Evolutionary conservation across 1,284 basidiomycete species (phyloP).

Genomic region (Sporisorium sorghi): DNA sequence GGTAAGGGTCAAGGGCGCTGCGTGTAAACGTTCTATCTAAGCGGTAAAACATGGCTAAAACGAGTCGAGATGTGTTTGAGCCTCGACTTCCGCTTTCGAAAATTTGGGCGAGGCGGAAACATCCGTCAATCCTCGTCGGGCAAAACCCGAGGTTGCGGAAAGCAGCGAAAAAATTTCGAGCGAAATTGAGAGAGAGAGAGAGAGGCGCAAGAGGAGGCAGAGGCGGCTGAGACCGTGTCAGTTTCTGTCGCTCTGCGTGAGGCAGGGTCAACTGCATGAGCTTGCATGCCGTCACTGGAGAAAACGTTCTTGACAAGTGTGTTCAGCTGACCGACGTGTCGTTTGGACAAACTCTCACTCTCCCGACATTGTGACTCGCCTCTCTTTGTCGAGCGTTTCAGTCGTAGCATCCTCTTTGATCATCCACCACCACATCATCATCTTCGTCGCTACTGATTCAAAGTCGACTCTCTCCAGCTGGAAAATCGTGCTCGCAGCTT

Average conservation of each 20-base stretch:
- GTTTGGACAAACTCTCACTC: no score
- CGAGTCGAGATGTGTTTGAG: not conserved
- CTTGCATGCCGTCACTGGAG: constrained; percentile 4
- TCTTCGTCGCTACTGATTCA: not conserved
- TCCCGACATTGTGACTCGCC: not conserved
- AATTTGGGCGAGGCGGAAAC: constrained; percentile 6
- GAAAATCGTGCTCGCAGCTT: no score
- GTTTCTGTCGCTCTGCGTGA: not conserved
- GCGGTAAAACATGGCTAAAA: constrained; percentile 7
- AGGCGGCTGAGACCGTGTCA: not conserved
- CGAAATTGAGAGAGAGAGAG: no score
- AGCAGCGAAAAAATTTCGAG: constrained; percentile 7
- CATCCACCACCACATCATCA: no score
- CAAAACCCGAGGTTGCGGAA: constrained; percentile 16
- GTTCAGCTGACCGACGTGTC: constrained; percentile 7
- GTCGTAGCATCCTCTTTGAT: no score
- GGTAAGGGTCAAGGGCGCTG: constrained; percentile 6
- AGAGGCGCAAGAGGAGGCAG: constrained; percentile 1
- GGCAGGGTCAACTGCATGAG: constrained; percentile 15
- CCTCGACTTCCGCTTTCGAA: constrained; percentile 20
- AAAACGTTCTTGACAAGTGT: constrained; percentile 1
- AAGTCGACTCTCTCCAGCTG: no score
- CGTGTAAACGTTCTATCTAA: not conserved
- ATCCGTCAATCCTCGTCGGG: constrained; percentile 15
- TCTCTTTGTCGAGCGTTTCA: not conserved